Conservation (phyloP, 768 basidiomycete species). For the Steccherinum ochraceum region DNA sequence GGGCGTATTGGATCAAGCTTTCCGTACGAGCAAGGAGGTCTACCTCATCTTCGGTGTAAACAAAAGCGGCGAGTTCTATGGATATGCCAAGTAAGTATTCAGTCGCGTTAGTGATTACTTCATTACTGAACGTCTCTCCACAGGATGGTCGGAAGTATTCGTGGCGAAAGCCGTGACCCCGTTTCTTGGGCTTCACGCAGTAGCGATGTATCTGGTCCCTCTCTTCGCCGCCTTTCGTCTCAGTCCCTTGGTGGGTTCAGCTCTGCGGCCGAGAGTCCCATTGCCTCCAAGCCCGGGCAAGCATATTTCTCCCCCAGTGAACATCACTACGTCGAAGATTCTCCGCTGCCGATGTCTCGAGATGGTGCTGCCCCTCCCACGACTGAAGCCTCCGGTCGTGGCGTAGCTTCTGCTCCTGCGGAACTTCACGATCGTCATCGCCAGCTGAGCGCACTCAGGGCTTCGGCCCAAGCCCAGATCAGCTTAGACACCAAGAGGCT, state of each 20-base stretch:
- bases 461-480: slow-evolving; percentile 19
- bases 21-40: slow-evolving; percentile 83
- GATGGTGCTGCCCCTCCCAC: slow-evolving; percentile 17
- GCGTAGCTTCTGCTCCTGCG: slow-evolving; percentile 42
- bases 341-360: slow-evolving; percentile 28
- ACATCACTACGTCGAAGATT: slow-evolving; percentile 35
- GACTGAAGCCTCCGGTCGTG: slow-evolving; percentile 13
- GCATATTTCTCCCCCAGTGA: slow-evolving; percentile 32
- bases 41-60: slow-evolving; percentile 90
- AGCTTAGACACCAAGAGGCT: slow-evolving; percentile 9
- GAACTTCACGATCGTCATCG: slow-evolving; percentile 35
- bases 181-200: slow-evolving; percentile 53
- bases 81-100: slow-evolving; percentile 76
- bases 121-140: not conserved
- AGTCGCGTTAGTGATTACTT: too few species aligned
- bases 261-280: slow-evolving; percentile 7
- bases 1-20: slow-evolving; percentile 86
- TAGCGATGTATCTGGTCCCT: slow-evolving; percentile 12
- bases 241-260: slow-evolving; percentile 8
- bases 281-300: not conserved
- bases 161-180: slow-evolving; percentile 35
- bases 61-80: slow-evolving; percentile 91
- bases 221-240: slow-evolving; percentile 23
- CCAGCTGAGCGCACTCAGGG: slow-evolving; percentile 22
- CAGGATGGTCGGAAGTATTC: slow-evolving; percentile 70